These are phyloP conservation scores for Populus euphratica DNA, from an alignment of 345 rosid genomes.

Conservation along the genomic window DNA sequence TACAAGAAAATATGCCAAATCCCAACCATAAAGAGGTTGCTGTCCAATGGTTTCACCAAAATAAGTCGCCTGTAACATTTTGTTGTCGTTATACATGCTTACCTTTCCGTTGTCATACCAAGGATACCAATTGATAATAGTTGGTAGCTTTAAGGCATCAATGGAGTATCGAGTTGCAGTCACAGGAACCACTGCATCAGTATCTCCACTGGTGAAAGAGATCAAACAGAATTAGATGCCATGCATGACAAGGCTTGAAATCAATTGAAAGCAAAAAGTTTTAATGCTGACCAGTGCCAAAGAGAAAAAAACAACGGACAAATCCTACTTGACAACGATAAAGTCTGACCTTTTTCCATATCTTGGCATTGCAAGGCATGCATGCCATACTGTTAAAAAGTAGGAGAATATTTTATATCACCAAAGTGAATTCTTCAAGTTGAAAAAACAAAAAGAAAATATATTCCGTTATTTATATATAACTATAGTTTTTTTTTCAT, in stretches of 20 bases:
- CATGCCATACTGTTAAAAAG: neutral
- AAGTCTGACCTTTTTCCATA: neutral
- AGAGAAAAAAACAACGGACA: neutral
- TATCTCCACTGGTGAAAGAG: conserved; percentile 69
- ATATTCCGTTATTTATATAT: neutral
- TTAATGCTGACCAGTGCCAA: neutral
- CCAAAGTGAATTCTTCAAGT: neutral
- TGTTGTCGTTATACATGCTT: neutral
- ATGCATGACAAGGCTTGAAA: neutral
- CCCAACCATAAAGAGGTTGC: too few species aligned
- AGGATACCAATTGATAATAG: conserved; percentile 70
- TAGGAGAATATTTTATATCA: neutral
- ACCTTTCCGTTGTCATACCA: conserved; percentile 76
- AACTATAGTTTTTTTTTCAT: neutral
- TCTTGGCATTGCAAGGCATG: neutral
- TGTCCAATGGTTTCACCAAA: neutral
- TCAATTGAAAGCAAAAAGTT: neutral
- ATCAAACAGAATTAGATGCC: conserved; percentile 12
- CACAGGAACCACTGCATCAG: conserved; percentile 81
- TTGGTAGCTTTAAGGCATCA: conserved; percentile 67
- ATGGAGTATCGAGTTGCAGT: conserved; percentile 90
- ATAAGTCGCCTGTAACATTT: neutral
- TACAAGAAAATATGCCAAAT: neutral
- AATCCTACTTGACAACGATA: neutral
- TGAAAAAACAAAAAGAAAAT: neutral